Conservation (phyloP, 257 asterid species). For the Fraxinus pennsylvanica region DNA sequence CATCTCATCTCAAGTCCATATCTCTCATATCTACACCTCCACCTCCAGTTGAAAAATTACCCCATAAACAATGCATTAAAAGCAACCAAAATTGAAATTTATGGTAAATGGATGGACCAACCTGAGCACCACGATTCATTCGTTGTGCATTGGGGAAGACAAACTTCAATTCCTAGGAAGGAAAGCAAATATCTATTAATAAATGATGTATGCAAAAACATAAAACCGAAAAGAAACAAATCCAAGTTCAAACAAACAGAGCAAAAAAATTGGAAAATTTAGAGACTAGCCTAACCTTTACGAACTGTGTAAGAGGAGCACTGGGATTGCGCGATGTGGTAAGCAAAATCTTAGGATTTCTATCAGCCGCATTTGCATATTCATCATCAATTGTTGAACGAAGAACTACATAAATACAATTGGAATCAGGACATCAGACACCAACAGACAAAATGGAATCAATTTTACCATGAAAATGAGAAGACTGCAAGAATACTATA, state of each 20-base stretch:
- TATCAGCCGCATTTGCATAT: constrained; percentile 72
- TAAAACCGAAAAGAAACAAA: not conserved
- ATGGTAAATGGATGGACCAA: constrained; percentile 34
- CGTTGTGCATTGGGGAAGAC: constrained; percentile 88
- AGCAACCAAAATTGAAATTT: not conserved
- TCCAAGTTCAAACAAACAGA: not conserved
- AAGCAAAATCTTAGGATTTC: constrained; percentile 86
- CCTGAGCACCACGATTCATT: constrained; percentile 99
- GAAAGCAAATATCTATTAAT: not conserved
- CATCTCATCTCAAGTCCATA: not conserved
- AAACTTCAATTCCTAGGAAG: constrained; percentile 70
- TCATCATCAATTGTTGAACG: constrained; percentile 89
- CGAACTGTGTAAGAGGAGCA: constrained; percentile 95
- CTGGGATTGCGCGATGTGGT: constrained; percentile 92
- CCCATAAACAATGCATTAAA: constrained; percentile 10
- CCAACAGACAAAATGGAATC: not conserved
- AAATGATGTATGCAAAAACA: not conserved
- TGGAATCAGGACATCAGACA: not conserved
- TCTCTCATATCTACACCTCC: constrained; percentile 6
- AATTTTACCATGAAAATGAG: not conserved
- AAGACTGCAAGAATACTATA: not conserved
- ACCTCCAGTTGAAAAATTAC: not conserved
- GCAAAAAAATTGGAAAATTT: not conserved
- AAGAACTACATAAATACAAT: constrained; percentile 53
- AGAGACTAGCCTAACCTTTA: constrained; percentile 57